Base-by-base conservation (phyloP, 1,284 basidiomycete species). In the Leccinum subfulvum region DNA sequence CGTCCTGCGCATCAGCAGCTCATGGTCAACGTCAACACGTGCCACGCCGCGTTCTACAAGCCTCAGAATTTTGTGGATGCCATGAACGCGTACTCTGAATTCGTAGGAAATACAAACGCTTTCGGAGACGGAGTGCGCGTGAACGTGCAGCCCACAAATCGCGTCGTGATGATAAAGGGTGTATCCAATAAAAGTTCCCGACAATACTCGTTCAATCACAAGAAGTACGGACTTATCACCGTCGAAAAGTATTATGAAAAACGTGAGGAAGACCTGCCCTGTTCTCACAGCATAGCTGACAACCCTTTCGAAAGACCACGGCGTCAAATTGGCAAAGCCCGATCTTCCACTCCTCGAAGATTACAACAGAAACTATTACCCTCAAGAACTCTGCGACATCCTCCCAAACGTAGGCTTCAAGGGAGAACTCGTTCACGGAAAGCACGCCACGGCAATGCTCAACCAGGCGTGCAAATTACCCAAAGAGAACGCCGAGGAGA, bases 21-120 rank as follows among this genome's bases (percentile, higher is more conserved):
- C 33, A 88, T 91, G 88, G 87, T 91, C 35, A 92, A 92, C 67
- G 85, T 92, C 60, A 91, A 91, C 64, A 87, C 87, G 2, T 89
- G 87, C 69, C 89, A 88, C 14, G 90, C 90, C 0, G 89, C 89
- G 2, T 92, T 92, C 70, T 91, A 92, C 69, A 80, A 73, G 6
- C 79, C 84, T 1, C 84, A 84, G 16, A 89, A 87, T 66, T 78
- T 92, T 3, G 86, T 83, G 0, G 73, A 80, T 2, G 83, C 84
- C 1, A 79, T 91, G 77, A 66, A 74, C 0, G 80, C 82, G 35
- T 91, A 89, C 69, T 69, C 69, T 47, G 69, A 74, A 9, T 77
- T 81, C 9, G 83, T 79, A 60, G 82, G 83, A 1, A 84, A 81
- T 2, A 64, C 77, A 0, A 75, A 75, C 23, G 79, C 76, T 1